Evolutionary conservation across 176 grass and related monocot genomes (phyloP), one percentile per base, ranked within the genome.

Genomic region (Phyllostachys edulis): DNA sequence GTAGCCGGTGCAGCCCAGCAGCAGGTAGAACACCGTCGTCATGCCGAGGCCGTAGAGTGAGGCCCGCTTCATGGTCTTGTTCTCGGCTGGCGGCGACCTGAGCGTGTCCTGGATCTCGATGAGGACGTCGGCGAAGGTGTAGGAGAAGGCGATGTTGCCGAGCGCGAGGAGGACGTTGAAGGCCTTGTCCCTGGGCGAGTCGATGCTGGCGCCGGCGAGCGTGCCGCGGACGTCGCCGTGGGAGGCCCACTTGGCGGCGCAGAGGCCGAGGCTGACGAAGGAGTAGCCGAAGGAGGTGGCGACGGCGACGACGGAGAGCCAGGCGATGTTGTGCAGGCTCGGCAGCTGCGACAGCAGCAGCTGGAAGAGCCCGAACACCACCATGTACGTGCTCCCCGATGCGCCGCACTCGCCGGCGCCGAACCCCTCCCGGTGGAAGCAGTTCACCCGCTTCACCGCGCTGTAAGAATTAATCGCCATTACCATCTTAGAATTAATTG

Each of bases 21-120:
- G 32, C 51, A 99, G 88, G 91, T 96, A 99, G 91, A 99, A 99
- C 60, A 94, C 60, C 73, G 96, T 99, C 68, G 93, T 96, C 16
- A 88, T 64, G 26, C 85, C 49, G 5, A 99, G 88, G 1, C 96
- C 93, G 15, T 90, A 90, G 9, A 92, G 37, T 0, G 93, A 87
- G 0, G 96, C 96, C 24, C 72, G 72, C 90, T 94, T 99, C 96
- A 99, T 99, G 54, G 89, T 86, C 77, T 66, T 84, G 88, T 96
- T 99, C 86, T 99, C 93, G 0, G 96, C 86, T 0, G 96, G 96
- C 15, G 93, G 93, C 50, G 96, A 85, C 51, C 84, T 82, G 42
- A 99, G 73, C 64, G 96, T 99, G 78, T 93, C 87, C 91, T 98
- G 96, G 68, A 98, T 98, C 82, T 98, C 96, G 47, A 98, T 98